phyloP scores from a whole-genome alignment of 257 asterid genomes.

The Echium plantagineum region DNA sequence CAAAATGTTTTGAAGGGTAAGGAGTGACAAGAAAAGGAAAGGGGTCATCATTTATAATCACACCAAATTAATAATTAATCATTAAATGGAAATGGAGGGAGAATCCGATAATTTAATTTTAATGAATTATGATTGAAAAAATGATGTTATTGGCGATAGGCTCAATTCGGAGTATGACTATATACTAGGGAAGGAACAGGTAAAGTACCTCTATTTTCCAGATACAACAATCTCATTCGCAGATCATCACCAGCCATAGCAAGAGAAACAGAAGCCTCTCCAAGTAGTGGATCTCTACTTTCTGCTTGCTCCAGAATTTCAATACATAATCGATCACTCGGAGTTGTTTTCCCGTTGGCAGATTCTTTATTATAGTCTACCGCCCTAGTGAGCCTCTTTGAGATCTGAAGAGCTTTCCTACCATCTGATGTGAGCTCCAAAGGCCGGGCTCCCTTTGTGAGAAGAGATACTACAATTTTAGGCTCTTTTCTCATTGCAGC shows the following conservation, averaged over 20 bases:
- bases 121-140: no score
- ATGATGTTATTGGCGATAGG: no score
- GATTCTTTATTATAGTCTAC: conserved; percentile 42
- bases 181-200: conserved; percentile 1
- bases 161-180: not conserved
- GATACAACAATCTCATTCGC: conserved; percentile 70
- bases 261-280: conserved; percentile 92
- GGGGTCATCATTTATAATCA: not conserved
- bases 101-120: not conserved
- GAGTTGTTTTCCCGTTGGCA: conserved; percentile 72
- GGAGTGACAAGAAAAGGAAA: not conserved
- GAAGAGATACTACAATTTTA: conserved; percentile 68
- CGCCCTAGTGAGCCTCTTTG: conserved; percentile 77
- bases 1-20: not conserved
- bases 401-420: conserved; percentile 84
- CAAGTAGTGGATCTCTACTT: conserved; percentile 73
- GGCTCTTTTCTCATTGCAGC: conserved; percentile 98
- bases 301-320: conserved; percentile 97
- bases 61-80: not conserved
- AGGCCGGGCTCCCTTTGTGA: conserved; percentile 92
- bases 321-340: conserved; percentile 76
- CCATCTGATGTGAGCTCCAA: conserved; percentile 89
- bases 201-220: conserved; percentile 77
- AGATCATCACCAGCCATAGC: conserved; percentile 95
- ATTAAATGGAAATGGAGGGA: not conserved